Percentiles rank a stretch among this genome's conserved stretches.
Conservation (phyloP, 225 moss, liverwort and hornwort species). For the Thuidium tamariscinum region DNA sequence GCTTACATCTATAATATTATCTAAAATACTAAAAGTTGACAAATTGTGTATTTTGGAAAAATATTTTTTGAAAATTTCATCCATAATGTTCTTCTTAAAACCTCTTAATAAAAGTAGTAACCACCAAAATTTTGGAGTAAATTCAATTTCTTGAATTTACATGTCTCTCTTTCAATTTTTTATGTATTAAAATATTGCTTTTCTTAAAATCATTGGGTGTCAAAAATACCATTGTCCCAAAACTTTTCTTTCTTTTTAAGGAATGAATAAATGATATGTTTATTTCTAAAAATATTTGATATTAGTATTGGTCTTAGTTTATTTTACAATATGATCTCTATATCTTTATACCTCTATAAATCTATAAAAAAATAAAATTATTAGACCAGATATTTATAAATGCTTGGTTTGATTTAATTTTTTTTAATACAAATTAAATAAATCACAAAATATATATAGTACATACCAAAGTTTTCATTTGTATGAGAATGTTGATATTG, state of each 20-base stretch:
- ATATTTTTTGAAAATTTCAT: no score
- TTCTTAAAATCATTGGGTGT: fast-evolving
- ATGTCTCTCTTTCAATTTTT: background rate
- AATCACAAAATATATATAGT: background rate
- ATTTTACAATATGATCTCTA: no score
- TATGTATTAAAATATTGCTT: background rate
- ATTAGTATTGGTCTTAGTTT: background rate
- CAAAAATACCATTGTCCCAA: fast-evolving
- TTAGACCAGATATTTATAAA: no score
- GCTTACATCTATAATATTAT: background rate
- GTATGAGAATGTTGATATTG: background rate
- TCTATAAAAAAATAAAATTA: background rate
- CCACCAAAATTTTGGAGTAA: background rate
- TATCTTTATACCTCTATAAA: no score
- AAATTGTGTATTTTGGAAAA: background rate
- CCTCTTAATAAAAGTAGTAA: background rate
- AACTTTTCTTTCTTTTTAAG: fast-evolving
- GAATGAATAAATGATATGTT: no score
- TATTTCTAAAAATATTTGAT: background rate
- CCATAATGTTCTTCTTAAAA: no score
- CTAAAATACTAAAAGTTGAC: background rate
- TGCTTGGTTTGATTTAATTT: background rate
- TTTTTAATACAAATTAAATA: background rate
- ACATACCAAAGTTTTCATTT: background rate
- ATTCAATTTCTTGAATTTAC: background rate